Evolutionary conservation across 2,329 filamentous ascomycete genomes (phyloP).

Genomic region (Pseudogymnoascus sp.): DNA sequence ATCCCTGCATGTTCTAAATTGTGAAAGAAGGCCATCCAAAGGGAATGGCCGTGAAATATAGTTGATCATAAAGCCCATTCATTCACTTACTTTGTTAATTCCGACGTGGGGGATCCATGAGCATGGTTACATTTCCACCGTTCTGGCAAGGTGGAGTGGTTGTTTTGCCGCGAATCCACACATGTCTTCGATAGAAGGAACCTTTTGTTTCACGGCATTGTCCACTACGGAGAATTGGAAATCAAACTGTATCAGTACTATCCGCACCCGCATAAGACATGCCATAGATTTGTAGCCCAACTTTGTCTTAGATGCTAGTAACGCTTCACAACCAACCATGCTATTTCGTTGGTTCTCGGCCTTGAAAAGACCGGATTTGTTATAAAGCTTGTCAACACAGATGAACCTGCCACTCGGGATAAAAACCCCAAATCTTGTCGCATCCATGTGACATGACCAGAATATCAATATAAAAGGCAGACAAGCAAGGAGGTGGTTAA

Average conservation of each 20-base stretch:
- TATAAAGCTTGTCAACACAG: neutral
- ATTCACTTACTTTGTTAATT: neutral
- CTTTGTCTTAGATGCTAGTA: neutral
- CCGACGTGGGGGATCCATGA: neutral
- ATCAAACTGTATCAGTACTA: neutral
- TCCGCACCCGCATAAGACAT: conserved; percentile 2
- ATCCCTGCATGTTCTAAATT: neutral
- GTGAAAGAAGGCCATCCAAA: neutral
- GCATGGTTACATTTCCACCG: neutral
- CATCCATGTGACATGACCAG: neutral
- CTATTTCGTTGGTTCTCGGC: neutral
- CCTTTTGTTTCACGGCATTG: conserved; percentile 3
- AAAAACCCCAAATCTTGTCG: neutral
- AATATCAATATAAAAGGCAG: neutral
- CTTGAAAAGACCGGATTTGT: neutral
- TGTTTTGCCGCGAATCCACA: neutral
- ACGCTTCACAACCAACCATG: neutral
- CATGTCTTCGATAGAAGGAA: neutral
- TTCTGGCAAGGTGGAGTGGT: neutral
- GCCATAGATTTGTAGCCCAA: neutral
- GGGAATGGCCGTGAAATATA: neutral
- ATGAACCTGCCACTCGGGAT: neutral
- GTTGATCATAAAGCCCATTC: neutral
- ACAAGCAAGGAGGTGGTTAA: neutral
- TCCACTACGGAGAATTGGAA: neutral